Evolutionary conservation across 768 basidiomycete species (phyloP).

Genomic region (Boletus rubropictus): DNA sequence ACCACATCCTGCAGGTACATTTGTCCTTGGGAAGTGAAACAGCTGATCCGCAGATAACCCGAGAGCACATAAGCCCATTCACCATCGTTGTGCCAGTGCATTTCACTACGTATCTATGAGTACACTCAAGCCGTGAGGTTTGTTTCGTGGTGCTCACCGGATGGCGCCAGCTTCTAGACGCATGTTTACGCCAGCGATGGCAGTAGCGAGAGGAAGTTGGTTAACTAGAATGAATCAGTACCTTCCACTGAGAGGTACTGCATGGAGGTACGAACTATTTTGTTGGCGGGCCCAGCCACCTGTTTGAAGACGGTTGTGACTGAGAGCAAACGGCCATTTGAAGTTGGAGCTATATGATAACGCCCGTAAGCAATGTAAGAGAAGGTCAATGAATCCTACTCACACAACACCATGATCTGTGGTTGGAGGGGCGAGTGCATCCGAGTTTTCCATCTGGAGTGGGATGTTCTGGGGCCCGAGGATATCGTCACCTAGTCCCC

Average conservation of each 20-base stretch:
- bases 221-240: slow-evolving; percentile 26
- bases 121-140: background rate
- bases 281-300: slow-evolving; percentile 68
- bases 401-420: slow-evolving; percentile 54
- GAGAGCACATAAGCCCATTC: slow-evolving; percentile 52
- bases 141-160: slow-evolving; percentile 24
- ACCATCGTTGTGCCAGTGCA: slow-evolving; percentile 40
- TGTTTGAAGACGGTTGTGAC: slow-evolving; percentile 51
- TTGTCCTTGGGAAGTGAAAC: slow-evolving; percentile 48
- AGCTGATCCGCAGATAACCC: slow-evolving; percentile 44
- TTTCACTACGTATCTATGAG: slow-evolving; percentile 29
- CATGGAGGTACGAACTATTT: slow-evolving; percentile 37
- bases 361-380: background rate
- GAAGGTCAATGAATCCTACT: slow-evolving; percentile 6
- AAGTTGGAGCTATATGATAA: slow-evolving; percentile 35
- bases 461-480: slow-evolving; percentile 55
- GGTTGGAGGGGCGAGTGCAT: slow-evolving; percentile 53
- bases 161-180: slow-evolving; percentile 38
- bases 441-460: slow-evolving; percentile 52
- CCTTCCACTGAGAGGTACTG: background rate
- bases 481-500: slow-evolving; percentile 39
- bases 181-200: slow-evolving; percentile 39
- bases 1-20: slow-evolving; percentile 51
- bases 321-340: slow-evolving; percentile 62
- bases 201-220: slow-evolving; percentile 37